Evolutionary conservation across 23 red algal genomes (phyloP).

Genomic region (Gracilaria caudata): DNA sequence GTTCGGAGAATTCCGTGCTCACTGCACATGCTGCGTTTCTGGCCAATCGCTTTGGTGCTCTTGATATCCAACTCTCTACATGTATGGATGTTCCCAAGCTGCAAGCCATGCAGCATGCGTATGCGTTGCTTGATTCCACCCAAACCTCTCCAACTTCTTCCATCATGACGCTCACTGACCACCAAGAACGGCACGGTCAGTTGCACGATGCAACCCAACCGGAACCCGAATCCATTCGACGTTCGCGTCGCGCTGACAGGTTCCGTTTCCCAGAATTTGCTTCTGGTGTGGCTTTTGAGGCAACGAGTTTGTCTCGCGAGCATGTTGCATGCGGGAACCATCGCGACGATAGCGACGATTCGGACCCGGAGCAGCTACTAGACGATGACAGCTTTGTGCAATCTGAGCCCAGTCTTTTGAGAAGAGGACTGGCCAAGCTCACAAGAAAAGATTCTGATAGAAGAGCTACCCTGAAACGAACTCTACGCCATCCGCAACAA

Average conservation of each 20-base stretch:
- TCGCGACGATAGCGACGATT: neutral
- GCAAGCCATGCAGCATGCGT: conserved; percentile 31
- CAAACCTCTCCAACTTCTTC: neutral
- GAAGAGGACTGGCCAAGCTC: conserved; percentile 13
- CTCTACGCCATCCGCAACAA: neutral
- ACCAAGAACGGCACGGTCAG: neutral
- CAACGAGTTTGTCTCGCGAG: neutral
- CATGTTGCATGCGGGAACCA: neutral
- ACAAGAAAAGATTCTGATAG: conserved; percentile 26
- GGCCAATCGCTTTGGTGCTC: conserved; percentile 63
- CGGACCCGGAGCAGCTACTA: conserved; percentile 2
- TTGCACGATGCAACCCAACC: neutral
- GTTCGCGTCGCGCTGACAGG: neutral
- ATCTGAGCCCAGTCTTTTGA: conserved; percentile 12
- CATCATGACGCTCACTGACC: neutral
- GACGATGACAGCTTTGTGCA: conserved; percentile 23
- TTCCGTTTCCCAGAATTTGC: conserved; percentile 23
- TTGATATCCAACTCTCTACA: conserved; percentile 29
- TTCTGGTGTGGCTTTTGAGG: neutral
- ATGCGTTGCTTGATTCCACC: conserved; percentile 7
- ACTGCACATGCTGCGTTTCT: conserved; percentile 66
- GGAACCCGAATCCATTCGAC: neutral
- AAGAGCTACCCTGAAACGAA: conserved; percentile 8
- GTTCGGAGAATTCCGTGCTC: conserved; percentile 58
- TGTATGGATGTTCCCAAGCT: conserved; percentile 38